Conservation (phyloP, 495 filamentous ascomycete genomes). For the Opeltia flavorubescens region DNA sequence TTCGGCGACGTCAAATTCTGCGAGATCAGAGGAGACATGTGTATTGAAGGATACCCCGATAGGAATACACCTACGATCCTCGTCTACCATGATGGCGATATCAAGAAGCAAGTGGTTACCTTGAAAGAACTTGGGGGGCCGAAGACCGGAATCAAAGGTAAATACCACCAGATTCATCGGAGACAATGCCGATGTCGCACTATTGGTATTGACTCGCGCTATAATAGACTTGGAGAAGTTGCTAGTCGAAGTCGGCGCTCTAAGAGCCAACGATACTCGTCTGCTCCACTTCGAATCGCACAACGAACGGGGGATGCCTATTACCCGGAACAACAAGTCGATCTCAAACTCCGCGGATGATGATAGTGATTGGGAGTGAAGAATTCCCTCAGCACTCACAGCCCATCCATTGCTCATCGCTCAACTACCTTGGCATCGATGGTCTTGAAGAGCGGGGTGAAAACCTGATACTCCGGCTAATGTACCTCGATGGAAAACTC, state of each 20-base stretch:
- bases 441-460: too few species aligned
- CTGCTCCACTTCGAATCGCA: conserved; percentile 35
- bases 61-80: conserved; percentile 88
- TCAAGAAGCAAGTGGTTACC: conserved; percentile 76
- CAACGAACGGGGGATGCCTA: conserved; percentile 28
- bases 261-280: conserved; percentile 62
- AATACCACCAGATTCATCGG: conserved; percentile 3
- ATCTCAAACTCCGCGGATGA: conserved; percentile 38
- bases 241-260: conserved; percentile 66
- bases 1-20: conserved; percentile 96
- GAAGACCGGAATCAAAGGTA: conserved; percentile 51
- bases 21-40: conserved; percentile 83
- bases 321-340: conserved; percentile 30
- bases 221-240: conserved; percentile 51
- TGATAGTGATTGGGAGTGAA: conserved; percentile 69
- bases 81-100: conserved; percentile 83
- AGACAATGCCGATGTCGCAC: conserved; percentile 1
- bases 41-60: conserved; percentile 94
- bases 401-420: not conserved
- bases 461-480: not conserved
- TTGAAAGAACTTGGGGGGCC: conserved; percentile 62
- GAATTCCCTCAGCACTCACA: not conserved
- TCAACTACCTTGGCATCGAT: not conserved
- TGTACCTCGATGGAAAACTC: not conserved
- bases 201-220: not conserved